A percentile compares a stretch with the other conserved stretches of the same genome.
Evolutionary conservation across 495 filamentous ascomycete genomes (phyloP).

Genomic region (Xylaria curta): DNA sequence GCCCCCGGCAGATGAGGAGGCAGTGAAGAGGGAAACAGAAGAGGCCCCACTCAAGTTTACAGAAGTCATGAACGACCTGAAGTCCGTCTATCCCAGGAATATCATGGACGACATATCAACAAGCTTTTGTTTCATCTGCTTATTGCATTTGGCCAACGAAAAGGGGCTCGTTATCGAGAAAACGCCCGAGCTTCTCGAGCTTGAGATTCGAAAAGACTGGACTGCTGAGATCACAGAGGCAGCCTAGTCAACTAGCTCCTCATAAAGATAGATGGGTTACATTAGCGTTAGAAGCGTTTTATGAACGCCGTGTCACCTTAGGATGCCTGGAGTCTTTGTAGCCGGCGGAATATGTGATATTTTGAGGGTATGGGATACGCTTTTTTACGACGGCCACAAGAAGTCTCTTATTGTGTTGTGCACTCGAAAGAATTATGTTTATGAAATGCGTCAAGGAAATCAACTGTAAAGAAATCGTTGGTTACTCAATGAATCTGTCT

Average conservation of each 20-base stretch:
- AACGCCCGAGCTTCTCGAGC: slow-evolving; percentile 60
- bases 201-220: slow-evolving; percentile 63
- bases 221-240: slow-evolving; percentile 55
- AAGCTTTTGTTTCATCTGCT: slow-evolving; percentile 94
- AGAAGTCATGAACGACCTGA: slow-evolving; percentile 84
- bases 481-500: background rate
- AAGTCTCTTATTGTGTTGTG: background rate
- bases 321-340: background rate
- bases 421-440: background rate
- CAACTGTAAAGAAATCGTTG: background rate
- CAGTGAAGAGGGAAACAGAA: slow-evolving; percentile 38
- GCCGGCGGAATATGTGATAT: background rate
- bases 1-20: slow-evolving; percentile 32
- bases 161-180: slow-evolving; percentile 81
- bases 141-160: slow-evolving; percentile 96
- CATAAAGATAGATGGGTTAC: background rate
- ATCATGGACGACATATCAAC: slow-evolving; percentile 95
- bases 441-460: background rate
- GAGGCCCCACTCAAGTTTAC: slow-evolving; percentile 76
- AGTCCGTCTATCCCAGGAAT: slow-evolving; percentile 81
- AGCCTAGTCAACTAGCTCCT: background rate
- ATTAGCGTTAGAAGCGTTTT: background rate
- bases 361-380: slow-evolving; percentile 17
- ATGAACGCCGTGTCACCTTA: background rate
- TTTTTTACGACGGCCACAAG: slow-evolving; percentile 14